Evolutionary conservation across 768 basidiomycete species (phyloP), one percentile per base, ranked within the genome.

Genomic region (Suillus clintonianus): DNA sequence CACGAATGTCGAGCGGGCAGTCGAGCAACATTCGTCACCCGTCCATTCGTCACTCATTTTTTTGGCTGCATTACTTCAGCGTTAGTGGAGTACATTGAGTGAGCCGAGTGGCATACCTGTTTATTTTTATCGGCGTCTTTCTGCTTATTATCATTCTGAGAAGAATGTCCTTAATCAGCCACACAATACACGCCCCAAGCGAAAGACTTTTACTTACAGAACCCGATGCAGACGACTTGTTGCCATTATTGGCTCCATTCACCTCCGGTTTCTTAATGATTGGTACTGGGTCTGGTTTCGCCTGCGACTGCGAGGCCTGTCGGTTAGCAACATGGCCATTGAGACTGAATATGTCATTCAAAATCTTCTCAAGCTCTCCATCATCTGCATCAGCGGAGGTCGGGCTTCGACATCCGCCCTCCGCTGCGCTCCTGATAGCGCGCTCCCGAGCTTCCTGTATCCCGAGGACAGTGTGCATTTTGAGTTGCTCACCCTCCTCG

Each of bases 381-480:
- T 75, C 73, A 0, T 69, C 71, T 1, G 74, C 67, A 4, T 69
- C 67, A 0, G 75, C 73, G 1, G 67, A 68, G 0, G 69, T 74
- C 0, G 79, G 77, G 1, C 71, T 71, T 9, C 59, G 67, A 27
- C 60, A 66, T 2, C 79, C 77, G 1, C 54, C 62, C 27, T 69
- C 68, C 7, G 71, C 66, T 5, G 82, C 75, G 8, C 81, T 74
- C 27, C 78, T 78, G 55, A 66, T 65, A 1, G 69, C 70, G 17
- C 73, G 74, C 63, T 90, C 89, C 1, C 89, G 81, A 4, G 84
- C 85, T 3, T 75, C 71, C 0, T 84, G 84, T n/a, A 91, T 76
- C 41, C 72, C 79, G 1, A 89, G 71, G 0, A 85, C 77, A 0
- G 85, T 86, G 45, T 87, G 83, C 69, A 86, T 71, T 50, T 86